A percentile compares a stretch with the other conserved stretches of the same genome.
Conservation (phyloP, 495 filamentous ascomycete species). For the Hypoxylon perforatum region DNA sequence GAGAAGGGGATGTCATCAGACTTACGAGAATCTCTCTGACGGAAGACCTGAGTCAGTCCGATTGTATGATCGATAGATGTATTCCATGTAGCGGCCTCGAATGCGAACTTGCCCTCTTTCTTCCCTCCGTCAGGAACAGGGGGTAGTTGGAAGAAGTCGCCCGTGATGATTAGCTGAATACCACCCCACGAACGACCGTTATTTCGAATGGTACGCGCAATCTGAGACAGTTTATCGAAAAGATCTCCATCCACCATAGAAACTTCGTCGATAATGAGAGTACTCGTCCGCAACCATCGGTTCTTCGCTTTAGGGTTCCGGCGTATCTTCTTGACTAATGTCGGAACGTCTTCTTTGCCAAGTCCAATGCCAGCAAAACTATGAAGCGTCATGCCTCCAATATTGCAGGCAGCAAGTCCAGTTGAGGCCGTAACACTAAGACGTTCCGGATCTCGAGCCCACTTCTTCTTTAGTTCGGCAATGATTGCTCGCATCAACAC, state of each 20-base stretch:
- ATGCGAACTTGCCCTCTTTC: conserved; percentile 84
- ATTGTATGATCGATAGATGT: conserved; percentile 96
- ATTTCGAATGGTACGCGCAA: conserved; percentile 82
- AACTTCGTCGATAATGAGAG: conserved; percentile 92
- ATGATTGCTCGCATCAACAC: conserved; percentile 95
- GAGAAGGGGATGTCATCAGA: not conserved
- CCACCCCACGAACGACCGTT: conserved; percentile 95
- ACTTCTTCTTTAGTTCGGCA: conserved; percentile 77
- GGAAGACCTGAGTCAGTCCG: conserved; percentile 93
- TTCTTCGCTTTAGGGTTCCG: conserved; percentile 86
- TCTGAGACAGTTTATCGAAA: conserved; percentile 93
- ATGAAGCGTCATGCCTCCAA: conserved; percentile 94
- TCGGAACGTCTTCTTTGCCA: conserved; percentile 85
- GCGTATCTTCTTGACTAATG: conserved; percentile 91
- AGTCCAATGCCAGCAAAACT: conserved; percentile 96
- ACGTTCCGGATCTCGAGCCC: conserved; percentile 76
- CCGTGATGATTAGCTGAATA: conserved; percentile 94
- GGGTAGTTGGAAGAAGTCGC: conserved; percentile 97
- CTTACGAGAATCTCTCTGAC: conserved; percentile 88
- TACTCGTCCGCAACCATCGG: conserved; percentile 88
- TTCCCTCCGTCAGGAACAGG: conserved; percentile 79
- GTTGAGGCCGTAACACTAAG: conserved; percentile 96
- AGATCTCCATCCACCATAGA: conserved; percentile 98
- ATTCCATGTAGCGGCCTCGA: conserved; percentile 90
- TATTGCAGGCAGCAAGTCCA: conserved; percentile 94